phyloP scores from a whole-genome alignment of 176 grass and related monocot species.

The Otatea glauca region DNA sequence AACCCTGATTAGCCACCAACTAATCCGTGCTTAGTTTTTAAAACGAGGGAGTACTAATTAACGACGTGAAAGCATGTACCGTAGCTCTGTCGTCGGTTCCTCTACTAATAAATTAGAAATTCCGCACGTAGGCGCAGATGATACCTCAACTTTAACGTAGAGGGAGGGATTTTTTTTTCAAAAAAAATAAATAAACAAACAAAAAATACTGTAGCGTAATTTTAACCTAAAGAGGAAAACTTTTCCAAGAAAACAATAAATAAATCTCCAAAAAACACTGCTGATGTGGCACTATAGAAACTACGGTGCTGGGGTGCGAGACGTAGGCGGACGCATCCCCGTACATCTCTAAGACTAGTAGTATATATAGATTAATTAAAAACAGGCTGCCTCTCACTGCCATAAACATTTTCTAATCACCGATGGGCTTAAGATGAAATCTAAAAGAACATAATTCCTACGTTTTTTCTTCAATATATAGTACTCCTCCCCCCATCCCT shows the following conservation, averaged over 20 bases:
- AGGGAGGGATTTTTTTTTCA: too few species aligned
- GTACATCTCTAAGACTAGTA: too few species aligned
- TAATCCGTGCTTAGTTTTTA: neutral
- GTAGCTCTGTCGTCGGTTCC: constrained; percentile 12
- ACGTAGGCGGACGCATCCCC: too few species aligned
- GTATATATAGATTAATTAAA: neutral
- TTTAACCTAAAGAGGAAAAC: too few species aligned
- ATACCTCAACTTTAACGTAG: too few species aligned
- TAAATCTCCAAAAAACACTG: too few species aligned
- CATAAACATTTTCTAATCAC: constrained; percentile 39
- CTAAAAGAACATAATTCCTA: neutral
- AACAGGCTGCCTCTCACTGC: neutral
- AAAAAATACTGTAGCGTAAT: too few species aligned
- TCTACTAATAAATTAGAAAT: neutral
- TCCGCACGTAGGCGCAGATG: too few species aligned
- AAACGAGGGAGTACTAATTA: neutral
- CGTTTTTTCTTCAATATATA: neutral
- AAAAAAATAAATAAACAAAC: too few species aligned
- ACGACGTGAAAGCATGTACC: constrained; percentile 27
- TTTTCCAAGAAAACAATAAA: too few species aligned
- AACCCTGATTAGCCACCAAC: constrained; percentile 25
- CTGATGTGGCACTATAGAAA: too few species aligned
- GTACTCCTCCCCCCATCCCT: neutral
- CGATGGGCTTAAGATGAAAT: constrained; percentile 26
- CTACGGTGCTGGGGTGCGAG: too few species aligned